Base-by-base conservation (phyloP, 1,284 basidiomycete species). In the Ceratobasidium sp. region DNA sequence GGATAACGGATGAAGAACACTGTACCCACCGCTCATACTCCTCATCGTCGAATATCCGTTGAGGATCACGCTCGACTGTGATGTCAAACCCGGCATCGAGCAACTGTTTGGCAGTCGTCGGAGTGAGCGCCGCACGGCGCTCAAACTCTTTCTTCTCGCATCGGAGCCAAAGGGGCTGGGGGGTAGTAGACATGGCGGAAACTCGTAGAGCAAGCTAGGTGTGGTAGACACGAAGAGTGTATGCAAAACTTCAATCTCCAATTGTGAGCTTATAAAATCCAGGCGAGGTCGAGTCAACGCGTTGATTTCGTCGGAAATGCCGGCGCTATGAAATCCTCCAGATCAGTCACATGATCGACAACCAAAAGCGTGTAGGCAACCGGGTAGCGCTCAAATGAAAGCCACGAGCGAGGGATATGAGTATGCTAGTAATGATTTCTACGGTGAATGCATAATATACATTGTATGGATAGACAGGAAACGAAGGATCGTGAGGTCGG, bases 111-210 rank as follows among this genome's bases (percentile, higher is more conserved):
- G 96, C 91, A 0, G 95, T 98, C 27, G 93, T 92, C 1, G 97
- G 97, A 16, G 96, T 98, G 78, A 99, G 86, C 16, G 97, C 97
- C 49, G 96, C 91, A 75, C 97, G 93, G 77, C 92, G 91, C 84
- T 99, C 98, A 79, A 96, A 95, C 78, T 90, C 88, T 83, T 98
- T 98, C 82, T 91, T 97, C 86, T 98, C 96, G 84, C 95, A 96
- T 79, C 96, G 91, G 56, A 98, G 88, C 95, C 95, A 97, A 79
- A 97, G 85, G 16, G 83, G 75, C 65, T 76, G 71, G 9, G 56
- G 43, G 31, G 68, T 14, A 41, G 74, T 63, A 71, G 68, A 71
- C 54, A 59, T 75, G 49, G 29, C 22, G 11, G 37, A 24, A 41
- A 13, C 7, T 41, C 39, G 24, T 65, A 53, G 29, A 65, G 24